These are phyloP conservation scores for Kokia cookei DNA, from an alignment of 441 rosid species.

Conservation along the genomic window DNA sequence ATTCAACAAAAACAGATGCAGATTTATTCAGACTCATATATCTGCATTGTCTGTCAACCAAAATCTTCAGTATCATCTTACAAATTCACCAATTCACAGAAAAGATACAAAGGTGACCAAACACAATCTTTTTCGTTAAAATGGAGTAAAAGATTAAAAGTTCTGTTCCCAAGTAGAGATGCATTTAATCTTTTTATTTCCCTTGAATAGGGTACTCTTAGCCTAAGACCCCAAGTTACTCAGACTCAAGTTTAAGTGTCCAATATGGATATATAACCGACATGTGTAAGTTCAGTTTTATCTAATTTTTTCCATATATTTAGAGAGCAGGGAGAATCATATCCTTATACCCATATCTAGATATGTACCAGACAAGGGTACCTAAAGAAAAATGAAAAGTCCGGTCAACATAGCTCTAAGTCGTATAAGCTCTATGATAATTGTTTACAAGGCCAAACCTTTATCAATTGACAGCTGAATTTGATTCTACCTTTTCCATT, in stretches of 20 bases:
- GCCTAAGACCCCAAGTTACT: neutral
- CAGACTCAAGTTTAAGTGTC: neutral
- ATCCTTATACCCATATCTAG: neutral
- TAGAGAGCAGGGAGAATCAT: neutral
- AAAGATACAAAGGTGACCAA: neutral
- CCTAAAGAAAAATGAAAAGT: neutral
- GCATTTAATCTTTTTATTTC: neutral
- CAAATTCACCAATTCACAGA: neutral
- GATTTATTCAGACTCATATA: neutral
- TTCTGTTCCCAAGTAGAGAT: neutral
- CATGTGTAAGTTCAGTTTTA: neutral
- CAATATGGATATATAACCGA: neutral
- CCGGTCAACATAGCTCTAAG: neutral
- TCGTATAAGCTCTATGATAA: neutral
- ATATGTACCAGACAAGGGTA: neutral
- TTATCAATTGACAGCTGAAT: neutral
- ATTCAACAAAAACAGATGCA: neutral
- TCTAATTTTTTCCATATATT: neutral
- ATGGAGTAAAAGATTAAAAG: neutral
- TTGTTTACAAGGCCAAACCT: neutral
- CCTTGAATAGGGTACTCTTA: neutral
- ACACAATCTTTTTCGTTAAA: neutral
- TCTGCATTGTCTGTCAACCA: neutral
- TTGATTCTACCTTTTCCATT: neutral
- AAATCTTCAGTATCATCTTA: neutral